Evolutionary conservation across 495 filamentous ascomycete genomes (phyloP).

Genomic region (Hypomontagnella submonticulosa): DNA sequence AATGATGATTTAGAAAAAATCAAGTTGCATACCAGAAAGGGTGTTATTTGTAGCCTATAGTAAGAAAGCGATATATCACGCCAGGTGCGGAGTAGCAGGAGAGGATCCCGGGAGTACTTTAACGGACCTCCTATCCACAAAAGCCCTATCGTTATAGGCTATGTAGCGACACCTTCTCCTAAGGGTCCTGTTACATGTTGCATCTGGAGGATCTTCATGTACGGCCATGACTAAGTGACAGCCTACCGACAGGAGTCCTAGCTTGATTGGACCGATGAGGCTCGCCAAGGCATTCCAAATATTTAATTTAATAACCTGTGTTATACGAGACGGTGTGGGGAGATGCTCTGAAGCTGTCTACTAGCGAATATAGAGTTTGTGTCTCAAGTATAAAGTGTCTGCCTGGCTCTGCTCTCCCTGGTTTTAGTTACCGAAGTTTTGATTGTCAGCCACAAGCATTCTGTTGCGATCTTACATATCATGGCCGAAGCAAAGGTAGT

Average conservation of each 20-base stretch:
- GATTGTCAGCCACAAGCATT: background rate
- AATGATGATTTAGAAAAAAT: too few relatives aligned
- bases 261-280: constrained; percentile 7
- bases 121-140: too few relatives aligned
- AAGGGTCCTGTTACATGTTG: background rate
- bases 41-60: too few relatives aligned
- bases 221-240: constrained; percentile 21
- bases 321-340: constrained; percentile 1
- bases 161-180: too few relatives aligned
- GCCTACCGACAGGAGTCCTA: background rate
- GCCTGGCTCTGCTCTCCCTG: background rate
- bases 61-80: too few relatives aligned
- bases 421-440: background rate
- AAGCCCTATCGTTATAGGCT: too few relatives aligned
- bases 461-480: background rate
- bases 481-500: constrained; percentile 31
- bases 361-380: background rate
- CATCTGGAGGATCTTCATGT: constrained; percentile 12
- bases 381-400: constrained; percentile 8
- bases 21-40: too few relatives aligned
- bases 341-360: background rate
- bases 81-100: too few relatives aligned
- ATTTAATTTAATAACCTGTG: constrained; percentile 4
- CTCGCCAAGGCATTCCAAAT: constrained; percentile 9
- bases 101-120: background rate